Evolutionary conservation across 2,329 filamentous ascomycete species (phyloP).

Genomic region (Escovopsis sp.): DNA sequence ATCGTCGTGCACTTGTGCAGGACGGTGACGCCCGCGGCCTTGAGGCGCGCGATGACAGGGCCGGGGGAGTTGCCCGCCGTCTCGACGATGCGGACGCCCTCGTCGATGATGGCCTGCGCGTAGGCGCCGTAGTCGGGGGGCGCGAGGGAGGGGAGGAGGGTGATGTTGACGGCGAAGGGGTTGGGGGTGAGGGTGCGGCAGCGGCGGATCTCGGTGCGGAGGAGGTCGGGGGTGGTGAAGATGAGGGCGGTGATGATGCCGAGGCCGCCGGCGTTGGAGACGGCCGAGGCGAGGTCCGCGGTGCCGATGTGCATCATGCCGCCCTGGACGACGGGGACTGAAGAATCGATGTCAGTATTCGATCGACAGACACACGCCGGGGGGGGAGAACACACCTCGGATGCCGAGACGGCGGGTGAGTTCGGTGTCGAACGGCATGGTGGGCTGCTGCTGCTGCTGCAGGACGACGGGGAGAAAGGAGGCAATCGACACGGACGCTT

Average conservation of each 20-base stretch:
- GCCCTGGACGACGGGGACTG: constrained; percentile 70
- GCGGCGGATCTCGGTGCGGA: constrained; percentile 83
- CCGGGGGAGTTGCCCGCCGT: constrained; percentile 81
- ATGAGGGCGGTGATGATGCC: constrained; percentile 80
- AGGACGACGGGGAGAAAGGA: no score
- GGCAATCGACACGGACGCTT: neutral
- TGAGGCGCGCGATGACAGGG: constrained; percentile 78
- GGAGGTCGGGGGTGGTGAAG: constrained; percentile 78
- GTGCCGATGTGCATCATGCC: constrained; percentile 82
- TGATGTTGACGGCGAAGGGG: constrained; percentile 90
- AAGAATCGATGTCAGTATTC: neutral
- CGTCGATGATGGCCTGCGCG: constrained; percentile 82
- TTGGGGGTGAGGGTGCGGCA: constrained; percentile 65
- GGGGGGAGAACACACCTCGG: constrained; percentile 19
- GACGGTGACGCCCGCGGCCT: constrained; percentile 61
- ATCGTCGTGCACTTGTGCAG: constrained; percentile 98
- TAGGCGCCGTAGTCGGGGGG: constrained; percentile 89
- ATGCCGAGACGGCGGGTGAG: constrained; percentile 44
- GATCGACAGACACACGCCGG: neutral
- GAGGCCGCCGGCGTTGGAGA: constrained; percentile 68
- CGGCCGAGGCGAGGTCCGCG: constrained; percentile 60
- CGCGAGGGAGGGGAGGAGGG: constrained; percentile 74
- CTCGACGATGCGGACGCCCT: constrained; percentile 82
- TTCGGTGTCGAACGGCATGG: constrained; percentile 43
- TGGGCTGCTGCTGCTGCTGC: neutral